Evolutionary conservation across 2,329 filamentous ascomycete species (phyloP), one percentile per base, ranked within the genome.

Genomic region (Epichloe bromicola): DNA sequence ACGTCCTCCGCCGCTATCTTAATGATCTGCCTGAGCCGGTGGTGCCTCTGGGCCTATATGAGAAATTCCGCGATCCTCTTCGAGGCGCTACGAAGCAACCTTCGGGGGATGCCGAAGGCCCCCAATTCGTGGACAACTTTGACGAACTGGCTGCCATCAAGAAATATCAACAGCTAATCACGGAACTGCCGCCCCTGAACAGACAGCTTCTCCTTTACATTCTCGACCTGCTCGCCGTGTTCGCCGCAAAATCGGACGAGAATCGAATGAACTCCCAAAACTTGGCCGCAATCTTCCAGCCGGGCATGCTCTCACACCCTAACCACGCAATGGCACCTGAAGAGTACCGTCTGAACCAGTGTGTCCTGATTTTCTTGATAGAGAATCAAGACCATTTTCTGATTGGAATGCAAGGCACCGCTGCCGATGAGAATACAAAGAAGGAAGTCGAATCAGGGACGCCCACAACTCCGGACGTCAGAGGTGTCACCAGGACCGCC

Each of bases 381-480:
- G 90, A 97, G 64, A 95, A 98, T 61, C 93, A 98, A 66, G 93
- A 98, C 62, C 88, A 95, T 67, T 98, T 98, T 74, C 73, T 98
- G 57, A 94, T 98, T 57, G 93, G 93, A 51, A 98, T 98, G 93
- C 88, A 89, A 63, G 93, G 93, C 43, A 96, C 90, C n/a, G 90
- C 82, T n/a, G 87, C 90, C n/a, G 90, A 96, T 63, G 88, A 94
- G 63, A 83, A 78, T 63, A 83, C 79, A 1, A 76, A 78, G 58
- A 72, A 78, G 59, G 76, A 79, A 59, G 76, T 84, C 42, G 74
- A 82, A 56, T 83, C 90, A 61, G 87, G 86, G 51, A 85, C 85
- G 3, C 78, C 75, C 66, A 59, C 67, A 61, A 57, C 54, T 11
- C 61, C 66, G 20, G 37, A 79, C 78, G 56, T 70, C 76, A 52